Evolutionary conservation across 257 asterid species (phyloP).

Genomic region (Agastache rugosa): DNA sequence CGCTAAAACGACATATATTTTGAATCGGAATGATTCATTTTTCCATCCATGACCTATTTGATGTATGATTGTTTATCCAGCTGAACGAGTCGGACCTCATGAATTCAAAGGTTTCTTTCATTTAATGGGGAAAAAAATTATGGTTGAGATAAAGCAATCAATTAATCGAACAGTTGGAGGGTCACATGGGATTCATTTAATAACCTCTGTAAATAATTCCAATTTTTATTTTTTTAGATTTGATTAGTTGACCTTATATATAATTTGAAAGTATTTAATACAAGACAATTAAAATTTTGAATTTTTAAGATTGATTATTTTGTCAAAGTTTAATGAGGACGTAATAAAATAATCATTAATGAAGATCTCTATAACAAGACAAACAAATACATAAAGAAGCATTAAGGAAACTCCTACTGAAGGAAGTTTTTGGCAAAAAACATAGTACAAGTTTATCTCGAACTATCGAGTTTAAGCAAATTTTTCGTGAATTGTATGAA

Average conservation of each 20-base stretch:
- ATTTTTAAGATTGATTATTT: background rate
- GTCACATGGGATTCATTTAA: slow-evolving; percentile 39
- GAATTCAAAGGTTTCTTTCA: slow-evolving; percentile 20
- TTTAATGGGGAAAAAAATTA: background rate
- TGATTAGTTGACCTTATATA: slow-evolving; percentile 20
- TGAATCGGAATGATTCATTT: too few relatives aligned
- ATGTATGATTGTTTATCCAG: background rate
- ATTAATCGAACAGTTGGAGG: slow-evolving; percentile 32
- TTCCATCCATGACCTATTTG: background rate
- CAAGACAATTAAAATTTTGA: background rate
- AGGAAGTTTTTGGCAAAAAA: too few relatives aligned
- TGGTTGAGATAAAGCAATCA: slow-evolving; percentile 30
- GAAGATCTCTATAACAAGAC: too few relatives aligned
- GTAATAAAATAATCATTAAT: too few relatives aligned
- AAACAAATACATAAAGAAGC: background rate
- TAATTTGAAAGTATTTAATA: background rate
- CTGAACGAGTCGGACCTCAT: slow-evolving; percentile 7
- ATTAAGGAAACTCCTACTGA: background rate
- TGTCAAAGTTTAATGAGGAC: background rate
- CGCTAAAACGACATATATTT: too few relatives aligned
- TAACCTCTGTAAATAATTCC: slow-evolving; percentile 11
- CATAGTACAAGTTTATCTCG: too few relatives aligned
- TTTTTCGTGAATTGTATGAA: too few relatives aligned
- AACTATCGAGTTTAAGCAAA: too few relatives aligned
- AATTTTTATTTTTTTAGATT: background rate